Evolutionary conservation across 306 rosid genomes (phyloP).

Genomic region (Vachellia collinsii): DNA sequence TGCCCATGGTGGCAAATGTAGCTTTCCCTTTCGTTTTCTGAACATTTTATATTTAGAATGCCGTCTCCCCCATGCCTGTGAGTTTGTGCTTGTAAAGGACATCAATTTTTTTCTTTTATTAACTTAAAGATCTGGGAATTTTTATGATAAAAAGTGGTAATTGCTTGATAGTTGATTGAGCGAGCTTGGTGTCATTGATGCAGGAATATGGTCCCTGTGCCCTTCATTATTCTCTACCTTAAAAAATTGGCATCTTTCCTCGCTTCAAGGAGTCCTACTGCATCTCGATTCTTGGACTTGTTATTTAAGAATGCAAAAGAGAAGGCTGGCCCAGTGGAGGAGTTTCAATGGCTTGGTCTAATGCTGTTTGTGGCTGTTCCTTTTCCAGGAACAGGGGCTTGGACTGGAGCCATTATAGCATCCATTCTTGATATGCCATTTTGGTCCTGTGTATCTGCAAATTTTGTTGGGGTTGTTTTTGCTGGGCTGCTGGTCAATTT

Average conservation of each 20-base stretch:
- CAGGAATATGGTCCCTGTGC: conserved; percentile 97
- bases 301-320: conserved; percentile 76
- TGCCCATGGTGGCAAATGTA: background rate
- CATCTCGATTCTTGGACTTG: conserved; percentile 62
- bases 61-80: background rate
- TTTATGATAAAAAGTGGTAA: conserved; percentile 12
- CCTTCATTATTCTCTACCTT: conserved; percentile 80
- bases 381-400: conserved; percentile 97
- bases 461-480: conserved; percentile 79
- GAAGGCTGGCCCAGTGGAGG: conserved; percentile 92
- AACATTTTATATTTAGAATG: conserved; percentile 5
- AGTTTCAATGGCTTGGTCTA: conserved; percentile 97
- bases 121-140: background rate
- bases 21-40: background rate
- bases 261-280: conserved; percentile 65
- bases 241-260: conserved; percentile 72
- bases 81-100: conserved; percentile 11
- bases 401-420: conserved; percentile 91
- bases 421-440: conserved; percentile 94
- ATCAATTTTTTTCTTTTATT: conserved; percentile 19
- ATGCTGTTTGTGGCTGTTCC: conserved; percentile 98
- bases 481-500: conserved; percentile 90
- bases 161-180: conserved; percentile 27
- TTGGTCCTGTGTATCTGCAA: conserved; percentile 83
- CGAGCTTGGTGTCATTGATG: conserved; percentile 36